Percentiles rank a stretch among this genome's conserved stretches.
Conservation (phyloP, 129 eudicot species). For the Tagetes patula region DNA sequence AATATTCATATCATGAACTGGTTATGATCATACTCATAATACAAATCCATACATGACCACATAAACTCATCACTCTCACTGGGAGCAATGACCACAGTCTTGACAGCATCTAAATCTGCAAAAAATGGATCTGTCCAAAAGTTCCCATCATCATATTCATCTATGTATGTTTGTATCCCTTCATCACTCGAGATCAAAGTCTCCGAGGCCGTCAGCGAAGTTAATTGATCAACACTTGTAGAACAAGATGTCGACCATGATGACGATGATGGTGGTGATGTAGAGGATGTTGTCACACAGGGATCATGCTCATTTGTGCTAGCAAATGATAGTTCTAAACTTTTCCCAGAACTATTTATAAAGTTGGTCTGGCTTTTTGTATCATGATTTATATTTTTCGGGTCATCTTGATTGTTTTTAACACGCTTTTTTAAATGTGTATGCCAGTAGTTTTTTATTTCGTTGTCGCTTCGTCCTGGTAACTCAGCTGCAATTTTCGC, state of each 20-base stretch:
- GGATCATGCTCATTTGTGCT: background rate
- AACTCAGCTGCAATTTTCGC: conserved; percentile 37
- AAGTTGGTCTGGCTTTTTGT: background rate
- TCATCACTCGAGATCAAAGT: conserved; percentile 7
- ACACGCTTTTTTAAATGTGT: conserved; percentile 31
- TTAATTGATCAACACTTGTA: background rate
- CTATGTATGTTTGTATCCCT: conserved; percentile 12
- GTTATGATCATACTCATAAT: conserved; percentile 13
- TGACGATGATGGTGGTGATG: background rate
- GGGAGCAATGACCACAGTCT: background rate
- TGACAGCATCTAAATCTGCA: conserved; percentile 10
- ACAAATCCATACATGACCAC: conserved; percentile 26
- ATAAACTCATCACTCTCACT: conserved; percentile 10
- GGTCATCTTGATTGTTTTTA: conserved; percentile 16
- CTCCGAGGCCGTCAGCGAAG: conserved; percentile 6
- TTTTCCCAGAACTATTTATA: background rate
- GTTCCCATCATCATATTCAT: background rate
- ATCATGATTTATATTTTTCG: background rate
- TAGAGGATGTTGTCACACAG: conserved; percentile 9
- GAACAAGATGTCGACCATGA: background rate
- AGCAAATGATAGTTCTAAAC: background rate
- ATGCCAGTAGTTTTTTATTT: conserved; percentile 44
- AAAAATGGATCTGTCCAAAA: conserved; percentile 28
- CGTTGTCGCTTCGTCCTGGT: conserved; percentile 51
- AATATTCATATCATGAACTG: background rate